These are phyloP conservation scores for Aureobasidium vineae DNA, from an alignment of 2,329 filamentous ascomycete species.

Conservation along the genomic window DNA sequence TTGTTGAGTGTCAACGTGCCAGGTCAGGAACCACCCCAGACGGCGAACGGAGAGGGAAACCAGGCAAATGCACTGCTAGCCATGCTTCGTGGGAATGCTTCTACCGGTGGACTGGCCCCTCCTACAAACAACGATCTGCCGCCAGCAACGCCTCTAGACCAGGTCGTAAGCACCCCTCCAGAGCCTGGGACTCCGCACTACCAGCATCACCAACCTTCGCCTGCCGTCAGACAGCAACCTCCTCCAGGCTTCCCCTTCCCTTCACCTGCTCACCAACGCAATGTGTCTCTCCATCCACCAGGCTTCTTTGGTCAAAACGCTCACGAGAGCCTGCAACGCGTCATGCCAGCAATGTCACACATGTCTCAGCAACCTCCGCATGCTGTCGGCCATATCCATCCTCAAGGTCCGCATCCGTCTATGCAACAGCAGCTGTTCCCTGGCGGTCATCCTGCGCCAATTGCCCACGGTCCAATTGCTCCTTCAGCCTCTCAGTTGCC, in stretches of 20 bases:
- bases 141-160: conserved; percentile 52
- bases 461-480: conserved; percentile 45
- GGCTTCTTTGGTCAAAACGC: conserved; percentile 28
- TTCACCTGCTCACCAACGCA: conserved; percentile 36
- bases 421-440: conserved; percentile 32
- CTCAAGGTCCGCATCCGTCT: conserved; percentile 20
- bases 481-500: conserved; percentile 59
- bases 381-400: conserved; percentile 23
- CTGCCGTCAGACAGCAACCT: conserved; percentile 49
- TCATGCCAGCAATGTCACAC: conserved; percentile 17
- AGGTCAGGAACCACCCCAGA: conserved; percentile 35
- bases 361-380: conserved; percentile 23
- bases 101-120: conserved; percentile 33
- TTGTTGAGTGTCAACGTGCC: conserved; percentile 42
- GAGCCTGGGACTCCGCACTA: conserved; percentile 59
- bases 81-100: conserved; percentile 50
- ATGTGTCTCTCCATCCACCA: conserved; percentile 38
- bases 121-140: conserved; percentile 30
- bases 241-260: conserved; percentile 52
- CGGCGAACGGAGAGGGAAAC: conserved; percentile 39
- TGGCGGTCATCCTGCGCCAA: conserved; percentile 30
- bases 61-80: conserved; percentile 56
- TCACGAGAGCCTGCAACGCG: conserved; percentile 13
- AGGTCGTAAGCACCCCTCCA: conserved; percentile 50
- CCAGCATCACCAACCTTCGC: conserved; percentile 47